Percentiles rank a stretch among this genome's conserved stretches.
Evolutionary conservation across 2,329 filamentous ascomycete species (phyloP).

Genomic region (Trichoderma sp.): DNA sequence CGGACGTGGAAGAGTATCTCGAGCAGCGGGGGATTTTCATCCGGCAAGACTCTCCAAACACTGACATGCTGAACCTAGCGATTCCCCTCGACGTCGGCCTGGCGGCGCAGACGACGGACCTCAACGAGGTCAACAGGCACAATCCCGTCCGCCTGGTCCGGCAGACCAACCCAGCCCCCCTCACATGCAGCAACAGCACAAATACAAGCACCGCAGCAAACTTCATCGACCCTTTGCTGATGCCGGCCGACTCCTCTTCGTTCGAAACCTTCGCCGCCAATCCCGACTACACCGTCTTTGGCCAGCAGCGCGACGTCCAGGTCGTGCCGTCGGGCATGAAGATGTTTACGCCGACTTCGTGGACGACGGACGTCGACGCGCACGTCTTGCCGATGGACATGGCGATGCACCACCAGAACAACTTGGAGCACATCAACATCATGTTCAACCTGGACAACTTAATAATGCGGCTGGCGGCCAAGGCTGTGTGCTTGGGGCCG

Average conservation of each 20-base stretch:
- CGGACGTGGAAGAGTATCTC: constrained; percentile 18
- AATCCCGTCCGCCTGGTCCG: neutral
- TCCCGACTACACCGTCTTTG: constrained; percentile 5
- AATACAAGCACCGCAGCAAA: neutral
- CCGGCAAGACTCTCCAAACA: neutral
- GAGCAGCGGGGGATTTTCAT: constrained; percentile 15
- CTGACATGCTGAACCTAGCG: neutral
- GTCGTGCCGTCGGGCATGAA: neutral
- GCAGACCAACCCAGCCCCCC: neutral
- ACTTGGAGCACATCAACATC: constrained; percentile 3
- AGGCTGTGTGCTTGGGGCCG: constrained; percentile 9
- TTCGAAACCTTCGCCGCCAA: neutral
- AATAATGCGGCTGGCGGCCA: neutral
- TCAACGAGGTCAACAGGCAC: neutral
- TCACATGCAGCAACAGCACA: neutral
- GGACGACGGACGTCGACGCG: neutral
- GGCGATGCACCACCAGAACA: neutral
- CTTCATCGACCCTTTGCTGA: neutral
- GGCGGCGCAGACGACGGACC: neutral
- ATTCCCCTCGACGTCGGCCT: neutral
- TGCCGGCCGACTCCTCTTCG: neutral
- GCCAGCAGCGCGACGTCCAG: neutral
- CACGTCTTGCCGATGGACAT: neutral
- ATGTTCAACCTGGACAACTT: constrained; percentile 11
- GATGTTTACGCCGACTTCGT: neutral